Evolutionary conservation across 2,329 filamentous ascomycete species (phyloP).

Genomic region (Fusarium falciforme): DNA sequence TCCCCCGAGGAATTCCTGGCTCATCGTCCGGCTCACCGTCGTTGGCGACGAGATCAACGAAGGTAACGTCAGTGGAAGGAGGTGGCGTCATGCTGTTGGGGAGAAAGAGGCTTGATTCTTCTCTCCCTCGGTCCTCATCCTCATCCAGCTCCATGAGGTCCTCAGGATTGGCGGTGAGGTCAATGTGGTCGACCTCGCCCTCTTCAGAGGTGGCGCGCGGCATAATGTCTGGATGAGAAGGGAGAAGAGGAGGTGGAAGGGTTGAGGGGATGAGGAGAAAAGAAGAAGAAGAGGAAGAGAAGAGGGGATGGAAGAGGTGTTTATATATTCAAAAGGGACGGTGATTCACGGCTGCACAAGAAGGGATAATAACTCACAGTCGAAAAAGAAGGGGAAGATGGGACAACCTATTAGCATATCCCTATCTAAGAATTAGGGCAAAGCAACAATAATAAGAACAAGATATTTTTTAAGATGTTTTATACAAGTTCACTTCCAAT

Average conservation of each 20-base stretch:
- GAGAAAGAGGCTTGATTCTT: not conserved
- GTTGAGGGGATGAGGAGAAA: too few relatives aligned
- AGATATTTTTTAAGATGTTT: too few relatives aligned
- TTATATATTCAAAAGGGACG: not conserved
- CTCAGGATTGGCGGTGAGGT: conserved; percentile 1
- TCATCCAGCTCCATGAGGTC: not conserved
- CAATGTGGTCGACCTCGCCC: conserved; percentile 4
- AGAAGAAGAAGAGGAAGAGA: not conserved
- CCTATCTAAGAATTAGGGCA: too few relatives aligned
- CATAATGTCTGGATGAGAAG: conserved; percentile 6
- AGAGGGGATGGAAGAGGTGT: not conserved
- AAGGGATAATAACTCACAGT: too few relatives aligned
- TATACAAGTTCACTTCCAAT: not conserved
- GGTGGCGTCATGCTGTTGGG: not conserved
- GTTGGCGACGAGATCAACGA: not conserved
- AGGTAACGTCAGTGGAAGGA: too few relatives aligned
- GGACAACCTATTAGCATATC: too few relatives aligned
- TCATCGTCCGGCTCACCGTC: not conserved
- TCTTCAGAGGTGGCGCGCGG: conserved; percentile 3
- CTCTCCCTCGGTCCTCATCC: not conserved
- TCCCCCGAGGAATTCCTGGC: not conserved
- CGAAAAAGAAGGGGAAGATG: too few relatives aligned
- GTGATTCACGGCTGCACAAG: not conserved
- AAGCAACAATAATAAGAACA: too few relatives aligned
- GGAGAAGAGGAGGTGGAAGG: not conserved